Base-by-base conservation (phyloP, 129 eudicot genomes). In the Centrapalus pauciflorus region DNA sequence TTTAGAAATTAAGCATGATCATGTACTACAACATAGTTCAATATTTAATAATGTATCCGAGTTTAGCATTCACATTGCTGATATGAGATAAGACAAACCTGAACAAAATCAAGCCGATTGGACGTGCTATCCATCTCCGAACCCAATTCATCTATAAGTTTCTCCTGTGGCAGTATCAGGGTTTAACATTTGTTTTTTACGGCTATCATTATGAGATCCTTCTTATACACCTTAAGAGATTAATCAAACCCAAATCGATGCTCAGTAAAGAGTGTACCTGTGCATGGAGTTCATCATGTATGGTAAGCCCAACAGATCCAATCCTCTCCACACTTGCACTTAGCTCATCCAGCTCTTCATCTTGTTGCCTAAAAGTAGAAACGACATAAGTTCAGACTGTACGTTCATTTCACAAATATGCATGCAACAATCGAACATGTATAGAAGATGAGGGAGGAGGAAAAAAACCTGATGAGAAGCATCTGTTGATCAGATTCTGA, bases 61-160 rank as follows among this genome's bases (percentile, higher is more conserved):
- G 29, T 60, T 34, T 19, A 48, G 43, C 2, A 16, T 57, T 30
- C 64, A 1, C 21, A 5, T n/a, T 9, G 8, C 25, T 4, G 37
- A 25, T 3, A 38, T 17, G 11, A 40, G 56, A 51, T 23, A 29
- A 17, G 50, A 33, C 34, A 64, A 21, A 90, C 97, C 97, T 86
- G 97, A 69, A 86, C 90, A 80, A 90, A 90, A 66, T 90, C 91
- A 24, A 90, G 95, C 74, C 97, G 88, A 45, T 78, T 86, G 48
- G 95, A 71, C 48, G 95, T 90, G 64, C 88, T 86, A 29, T 90
- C 97, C 90, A 90, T 90, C 72, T 90, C 97, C 12, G 66, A 66
- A 58, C 90, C 95, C 72, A 90, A 66, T 27, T 90, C 97, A 61
- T 79, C 88, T 6, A 90, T 65, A 38, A 90, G 85, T 75, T 64